phyloP scores from a whole-genome alignment of 2,329 filamentous ascomycete genomes.

The Amauroascus verrucosus region DNA sequence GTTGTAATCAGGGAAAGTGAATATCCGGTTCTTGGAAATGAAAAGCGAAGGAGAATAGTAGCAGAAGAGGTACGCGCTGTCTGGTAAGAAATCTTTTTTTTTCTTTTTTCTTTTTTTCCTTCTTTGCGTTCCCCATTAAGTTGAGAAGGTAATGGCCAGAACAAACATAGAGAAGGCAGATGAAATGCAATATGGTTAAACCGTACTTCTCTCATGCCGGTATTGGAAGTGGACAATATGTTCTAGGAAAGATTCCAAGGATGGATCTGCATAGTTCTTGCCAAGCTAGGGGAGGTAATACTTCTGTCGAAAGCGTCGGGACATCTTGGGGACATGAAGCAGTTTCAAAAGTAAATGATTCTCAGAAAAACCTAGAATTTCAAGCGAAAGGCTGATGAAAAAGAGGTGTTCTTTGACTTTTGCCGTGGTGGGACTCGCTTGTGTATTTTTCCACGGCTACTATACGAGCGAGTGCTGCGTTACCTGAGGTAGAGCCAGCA shows the following conservation, averaged over 20 bases:
- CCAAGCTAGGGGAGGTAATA: not conserved
- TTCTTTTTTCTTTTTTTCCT: no score
- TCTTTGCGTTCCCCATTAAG: no score
- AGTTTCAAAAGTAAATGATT: not conserved
- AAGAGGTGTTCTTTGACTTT: not conserved
- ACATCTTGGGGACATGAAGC: not conserved
- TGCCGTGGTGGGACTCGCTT: not conserved
- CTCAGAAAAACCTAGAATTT: not conserved
- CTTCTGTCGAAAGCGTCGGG: conserved; percentile 1
- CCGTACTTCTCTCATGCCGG: not conserved
- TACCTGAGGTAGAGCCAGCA: not conserved
- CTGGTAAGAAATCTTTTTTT: no score
- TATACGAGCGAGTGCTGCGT: not conserved
- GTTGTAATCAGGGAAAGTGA: not conserved
- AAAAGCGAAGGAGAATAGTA: not conserved
- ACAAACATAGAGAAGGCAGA: not conserved
- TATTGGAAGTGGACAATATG: no score
- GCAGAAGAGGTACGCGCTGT: not conserved
- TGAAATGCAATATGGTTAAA: conserved; percentile 3
- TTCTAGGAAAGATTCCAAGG: not conserved
- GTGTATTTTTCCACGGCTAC: not conserved
- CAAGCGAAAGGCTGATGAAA: not conserved
- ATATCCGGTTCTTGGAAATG: not conserved
- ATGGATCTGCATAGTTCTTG: not conserved
- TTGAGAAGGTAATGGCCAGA: no score